Percentiles rank a stretch among this genome's conserved stretches.
phyloP scores from a whole-genome alignment of 2,329 filamentous ascomycete species.

The Xylariaceae sp. region DNA sequence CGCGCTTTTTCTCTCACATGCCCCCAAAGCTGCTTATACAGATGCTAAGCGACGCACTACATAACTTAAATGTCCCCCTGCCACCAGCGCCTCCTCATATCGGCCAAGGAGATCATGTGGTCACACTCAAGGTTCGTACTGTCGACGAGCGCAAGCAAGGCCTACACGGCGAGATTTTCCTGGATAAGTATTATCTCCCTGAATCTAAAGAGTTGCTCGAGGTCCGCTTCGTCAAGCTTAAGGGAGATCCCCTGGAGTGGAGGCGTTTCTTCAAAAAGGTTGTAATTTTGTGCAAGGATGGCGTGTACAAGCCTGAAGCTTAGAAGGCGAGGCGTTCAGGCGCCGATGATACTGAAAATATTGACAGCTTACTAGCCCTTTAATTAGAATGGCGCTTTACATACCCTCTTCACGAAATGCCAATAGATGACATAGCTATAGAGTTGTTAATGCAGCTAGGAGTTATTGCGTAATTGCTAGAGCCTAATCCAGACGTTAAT shows the following conservation, averaged over 20 bases:
- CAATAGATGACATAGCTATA: not conserved
- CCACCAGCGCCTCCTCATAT: conserved; percentile 54
- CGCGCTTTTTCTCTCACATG: conserved; percentile 89
- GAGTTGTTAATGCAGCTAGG: conserved; percentile 4
- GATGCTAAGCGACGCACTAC: conserved; percentile 79
- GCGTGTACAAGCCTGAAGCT: conserved; percentile 67
- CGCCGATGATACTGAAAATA: not conserved
- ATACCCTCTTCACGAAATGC: not conserved
- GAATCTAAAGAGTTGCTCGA: conserved; percentile 71
- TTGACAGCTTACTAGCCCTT: not conserved
- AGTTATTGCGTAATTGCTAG: not conserved
- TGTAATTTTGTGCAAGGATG: conserved; percentile 85
- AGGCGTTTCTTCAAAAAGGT: conserved; percentile 95
- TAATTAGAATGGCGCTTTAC: not conserved
- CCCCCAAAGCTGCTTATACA: conserved; percentile 77
- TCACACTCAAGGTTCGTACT: conserved; percentile 75
- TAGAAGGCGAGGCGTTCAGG: conserved; percentile 33
- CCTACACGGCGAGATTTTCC: conserved; percentile 75
- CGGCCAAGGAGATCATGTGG: conserved; percentile 59
- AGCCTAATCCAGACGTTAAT: not conserved
- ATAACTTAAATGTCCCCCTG: conserved; percentile 82
- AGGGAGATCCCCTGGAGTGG: conserved; percentile 97
- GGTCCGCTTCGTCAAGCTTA: conserved; percentile 90
- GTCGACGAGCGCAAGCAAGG: conserved; percentile 74
- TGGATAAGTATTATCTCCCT: conserved; percentile 68